Evolutionary conservation across 345 rosid genomes (phyloP), one percentile per base, ranked within the genome.

Genomic region (Linum tenue): DNA sequence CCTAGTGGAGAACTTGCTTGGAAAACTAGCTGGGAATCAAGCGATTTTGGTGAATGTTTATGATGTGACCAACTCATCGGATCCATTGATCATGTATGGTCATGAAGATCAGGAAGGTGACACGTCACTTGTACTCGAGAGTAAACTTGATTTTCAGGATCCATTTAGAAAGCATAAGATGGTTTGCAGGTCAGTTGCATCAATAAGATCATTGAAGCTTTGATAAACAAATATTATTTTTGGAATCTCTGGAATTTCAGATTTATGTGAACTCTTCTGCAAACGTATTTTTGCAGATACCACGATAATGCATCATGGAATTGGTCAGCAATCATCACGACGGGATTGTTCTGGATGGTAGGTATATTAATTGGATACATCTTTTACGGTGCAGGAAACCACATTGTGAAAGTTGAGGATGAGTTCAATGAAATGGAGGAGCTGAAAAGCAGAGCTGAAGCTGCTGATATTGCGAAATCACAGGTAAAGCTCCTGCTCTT

Each of bases 401-500:
- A 85, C 78, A 94, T 90, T 70, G 96, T 94, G 37, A 86, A 90
- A 76, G 97, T 94, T 1, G 97, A 94, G 77, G 97, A 88, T 67
- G 96, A 84, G 78, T 94, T 83, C 75, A 86, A 83, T 43, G 79
- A 86, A 75, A 94, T 90, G 97, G 77, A 94, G 75, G 90, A 79
- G 64, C 77, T 94, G 10, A 94, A 86, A 78, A 91, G 69, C 37
- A 84, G 79, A 76, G 99, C 99, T 59, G 99, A 94, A 80, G 97
- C 96, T 73, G 99, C 99, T 59, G 99, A 94, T 80, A 84, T 90
- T 43, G 97, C 99, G 43, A 94, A 94, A 79, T 94, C 99, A 2
- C 97, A 88, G 92, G 95, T 85, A 69, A 10, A 15, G 15, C 9
- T 10, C 40, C 17, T 37, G 11, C 62, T 22, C 12, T 50, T 37